Evolutionary conservation across 495 filamentous ascomycete species (phyloP), one percentile per base, ranked within the genome.

Genomic region (Astrocystis sublimbata): DNA sequence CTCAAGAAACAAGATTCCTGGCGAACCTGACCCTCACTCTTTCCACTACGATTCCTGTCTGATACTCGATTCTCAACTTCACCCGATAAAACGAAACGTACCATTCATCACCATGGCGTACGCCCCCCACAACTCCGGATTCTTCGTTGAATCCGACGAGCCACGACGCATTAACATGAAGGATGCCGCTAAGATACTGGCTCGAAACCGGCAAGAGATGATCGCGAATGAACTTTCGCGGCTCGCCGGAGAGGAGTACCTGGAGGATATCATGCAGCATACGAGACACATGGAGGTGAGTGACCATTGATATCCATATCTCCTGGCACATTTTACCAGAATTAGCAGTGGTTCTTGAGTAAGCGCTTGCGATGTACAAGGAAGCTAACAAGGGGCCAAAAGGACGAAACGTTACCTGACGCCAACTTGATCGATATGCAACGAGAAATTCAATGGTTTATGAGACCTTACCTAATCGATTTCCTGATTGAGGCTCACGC

Each of bases 371-470:
- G 15, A 2, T 17, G 30, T 19, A 38, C 26, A 13, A 49, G n/a
- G 55, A 66, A 19, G 26, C 45, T 58, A 51, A 60, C 56, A 26
- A 46, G 60, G 50, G 13, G n/a, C 13, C 56, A 41, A 53, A 64
- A 97, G 94, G 79, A 85, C 66, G 87, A 92, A 74, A 98, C 96
- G 35, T 79, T 97, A 65, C 92, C 94, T 31, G 96, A 99, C 73
- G 92, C 96, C 69, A 92, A 92, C 67, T 92, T 93, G 17, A 99
- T 99, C 74, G 94, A 99, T 67, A 96, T 98, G 73, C 94, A 99
- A 76, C 90, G 92, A 47, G 94, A 99, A 79, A 98, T 99, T 58
- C 92, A 97, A 72, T 99, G 96, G 96, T 97, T 93, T 80, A 99
- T 99, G 94, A 84, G 94, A 66, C 93, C 94, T 0, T 99, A 97